These are phyloP conservation scores for Massariosphaeria phaeospora DNA, from an alignment of 495 filamentous ascomycete species.

Conservation along the genomic window DNA sequence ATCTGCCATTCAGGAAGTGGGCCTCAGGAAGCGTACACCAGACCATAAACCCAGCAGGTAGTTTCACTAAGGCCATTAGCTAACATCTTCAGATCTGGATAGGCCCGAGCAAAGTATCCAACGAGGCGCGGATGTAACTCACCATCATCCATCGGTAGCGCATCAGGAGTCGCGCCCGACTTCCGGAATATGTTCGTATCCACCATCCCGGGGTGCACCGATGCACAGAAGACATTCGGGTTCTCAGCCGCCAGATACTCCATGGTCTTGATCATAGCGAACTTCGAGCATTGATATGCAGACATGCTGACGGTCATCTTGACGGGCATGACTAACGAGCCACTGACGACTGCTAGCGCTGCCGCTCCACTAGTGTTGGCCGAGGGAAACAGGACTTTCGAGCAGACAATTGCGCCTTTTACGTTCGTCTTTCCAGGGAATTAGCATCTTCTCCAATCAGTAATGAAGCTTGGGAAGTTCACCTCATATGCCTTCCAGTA, in stretches of 20 bases:
- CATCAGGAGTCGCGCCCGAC: too few species aligned
- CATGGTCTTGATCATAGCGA: conserved; percentile 41
- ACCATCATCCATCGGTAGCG: too few species aligned
- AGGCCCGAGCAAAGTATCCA: too few species aligned
- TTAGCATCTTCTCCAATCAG: too few species aligned
- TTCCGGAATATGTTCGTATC: conserved; percentile 37
- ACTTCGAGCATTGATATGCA: conserved; percentile 42
- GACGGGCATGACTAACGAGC: background rate
- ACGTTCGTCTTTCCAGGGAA: too few species aligned
- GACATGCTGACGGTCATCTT: background rate
- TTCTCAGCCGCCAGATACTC: conserved; percentile 45
- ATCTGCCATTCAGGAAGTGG: conserved; percentile 46
- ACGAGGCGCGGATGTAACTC: too few species aligned
- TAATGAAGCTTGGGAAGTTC: background rate
- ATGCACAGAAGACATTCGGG: conserved; percentile 39
- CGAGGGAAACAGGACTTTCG: background rate
- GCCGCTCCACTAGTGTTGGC: background rate
- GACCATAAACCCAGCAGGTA: conserved; percentile 45
- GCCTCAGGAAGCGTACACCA: conserved; percentile 50
- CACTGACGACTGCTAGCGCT: background rate
- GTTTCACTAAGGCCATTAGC: conserved; percentile 38
- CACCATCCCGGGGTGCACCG: conserved; percentile 43
- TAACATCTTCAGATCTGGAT: too few species aligned
- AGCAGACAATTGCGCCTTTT: background rate
- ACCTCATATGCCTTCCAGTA: background rate